phyloP scores from a whole-genome alignment of 805 yeast species.

The Ogataea paradorogensis region DNA sequence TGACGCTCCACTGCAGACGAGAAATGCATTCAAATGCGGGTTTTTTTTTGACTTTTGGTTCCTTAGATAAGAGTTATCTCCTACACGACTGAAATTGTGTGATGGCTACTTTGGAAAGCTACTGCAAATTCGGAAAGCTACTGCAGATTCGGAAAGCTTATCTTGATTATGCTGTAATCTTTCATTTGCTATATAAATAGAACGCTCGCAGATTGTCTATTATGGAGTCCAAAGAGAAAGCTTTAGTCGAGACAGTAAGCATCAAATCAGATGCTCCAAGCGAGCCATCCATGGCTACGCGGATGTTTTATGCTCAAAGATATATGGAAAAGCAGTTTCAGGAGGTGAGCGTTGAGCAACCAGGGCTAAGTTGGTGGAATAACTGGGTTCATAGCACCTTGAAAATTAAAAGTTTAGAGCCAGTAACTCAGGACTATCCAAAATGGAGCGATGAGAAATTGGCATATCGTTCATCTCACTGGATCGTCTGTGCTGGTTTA shows the following conservation, averaged over 20 bases:
- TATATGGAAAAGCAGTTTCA: conserved; percentile 19
- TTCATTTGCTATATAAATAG: too few species aligned
- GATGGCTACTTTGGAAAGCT: too few species aligned
- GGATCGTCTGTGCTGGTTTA: conserved; percentile 23
- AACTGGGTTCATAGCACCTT: conserved; percentile 10
- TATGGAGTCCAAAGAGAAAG: background rate
- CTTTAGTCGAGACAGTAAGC: background rate
- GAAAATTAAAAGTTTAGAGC: conserved; percentile 11
- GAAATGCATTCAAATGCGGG: too few species aligned
- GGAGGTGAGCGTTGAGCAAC: conserved; percentile 8
- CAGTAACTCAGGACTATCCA: conserved; percentile 12
- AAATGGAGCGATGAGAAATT: conserved; percentile 21
- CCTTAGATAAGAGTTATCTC: too few species aligned
- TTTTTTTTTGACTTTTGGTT: too few species aligned
- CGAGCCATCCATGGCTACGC: conserved; percentile 11
- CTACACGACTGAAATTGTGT: too few species aligned
- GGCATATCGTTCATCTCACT: conserved; percentile 19
- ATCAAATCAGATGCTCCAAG: background rate
- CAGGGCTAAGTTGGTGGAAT: conserved; percentile 1
- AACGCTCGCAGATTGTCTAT: background rate
- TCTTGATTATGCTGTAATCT: background rate
- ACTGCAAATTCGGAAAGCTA: too few species aligned
- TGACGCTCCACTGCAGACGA: too few species aligned
- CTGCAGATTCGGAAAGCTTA: too few species aligned
- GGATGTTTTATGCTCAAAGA: conserved; percentile 26